Percentiles rank a stretch among this genome's conserved stretches.
These are phyloP conservation scores for Fusarium hostae DNA, from an alignment of 2,329 filamentous ascomycete species.

Conservation along the genomic window DNA sequence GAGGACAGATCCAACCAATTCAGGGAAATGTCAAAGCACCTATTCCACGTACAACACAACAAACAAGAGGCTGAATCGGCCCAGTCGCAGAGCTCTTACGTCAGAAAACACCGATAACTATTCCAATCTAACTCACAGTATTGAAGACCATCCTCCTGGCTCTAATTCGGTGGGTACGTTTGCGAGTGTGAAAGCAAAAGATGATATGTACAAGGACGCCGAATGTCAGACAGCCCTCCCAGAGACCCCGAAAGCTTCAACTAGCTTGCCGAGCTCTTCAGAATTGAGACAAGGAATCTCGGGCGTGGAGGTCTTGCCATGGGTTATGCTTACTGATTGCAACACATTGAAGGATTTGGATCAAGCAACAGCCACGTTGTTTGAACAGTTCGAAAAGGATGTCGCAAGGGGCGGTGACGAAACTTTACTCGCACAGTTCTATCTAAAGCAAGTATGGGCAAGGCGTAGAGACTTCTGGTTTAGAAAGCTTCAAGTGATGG, in stretches of 20 bases:
- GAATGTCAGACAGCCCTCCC: slow-evolving; percentile 24
- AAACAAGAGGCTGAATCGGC: not conserved
- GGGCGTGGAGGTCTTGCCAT: not conserved
- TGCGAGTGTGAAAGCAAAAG: not conserved
- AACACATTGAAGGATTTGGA: slow-evolving; percentile 42
- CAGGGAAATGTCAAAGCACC: not conserved
- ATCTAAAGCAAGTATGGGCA: slow-evolving; percentile 44
- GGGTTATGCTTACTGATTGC: slow-evolving; percentile 43
- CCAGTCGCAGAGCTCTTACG: not conserved
- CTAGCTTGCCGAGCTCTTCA: not conserved
- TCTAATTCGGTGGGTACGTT: not conserved
- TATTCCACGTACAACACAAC: not conserved
- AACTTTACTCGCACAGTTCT: slow-evolving; percentile 45
- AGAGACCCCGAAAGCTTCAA: not conserved
- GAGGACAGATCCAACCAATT: not conserved
- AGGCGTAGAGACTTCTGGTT: slow-evolving; percentile 49
- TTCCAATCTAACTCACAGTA: not conserved
- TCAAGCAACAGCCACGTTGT: slow-evolving; percentile 39
- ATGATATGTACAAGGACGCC: slow-evolving; percentile 10
- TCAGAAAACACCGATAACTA: not conserved
- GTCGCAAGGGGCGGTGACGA: slow-evolving; percentile 37
- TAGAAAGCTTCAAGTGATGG: slow-evolving; percentile 29
- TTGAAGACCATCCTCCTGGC: not conserved
- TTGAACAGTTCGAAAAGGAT: slow-evolving; percentile 51
- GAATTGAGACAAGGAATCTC: not conserved